A percentile compares a stretch with the other conserved stretches of the same genome.
Conservation (phyloP, 2,329 filamentous ascomycete species). For the Pseudogymnoascus sp. region DNA sequence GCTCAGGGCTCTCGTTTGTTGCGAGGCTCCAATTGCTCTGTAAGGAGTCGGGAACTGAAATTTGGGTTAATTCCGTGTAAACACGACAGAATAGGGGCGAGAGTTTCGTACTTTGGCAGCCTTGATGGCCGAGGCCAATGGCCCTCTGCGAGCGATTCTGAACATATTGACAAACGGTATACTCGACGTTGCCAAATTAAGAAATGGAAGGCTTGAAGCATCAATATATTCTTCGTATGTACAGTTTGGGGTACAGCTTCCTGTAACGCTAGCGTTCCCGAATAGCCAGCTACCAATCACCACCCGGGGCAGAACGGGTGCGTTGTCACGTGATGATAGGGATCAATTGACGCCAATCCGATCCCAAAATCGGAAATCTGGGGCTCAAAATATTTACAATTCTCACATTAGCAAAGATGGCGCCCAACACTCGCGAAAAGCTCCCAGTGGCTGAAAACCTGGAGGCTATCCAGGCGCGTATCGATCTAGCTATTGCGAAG, state of each 20-base stretch:
- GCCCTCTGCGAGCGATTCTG: conserved; percentile 76
- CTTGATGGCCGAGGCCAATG: conserved; percentile 72
- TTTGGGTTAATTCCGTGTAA: conserved; percentile 28
- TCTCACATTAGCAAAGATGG: background rate
- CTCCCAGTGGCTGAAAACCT: conserved; percentile 17
- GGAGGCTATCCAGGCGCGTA: conserved; percentile 27
- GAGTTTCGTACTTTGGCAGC: conserved; percentile 58
- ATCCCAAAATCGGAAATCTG: background rate
- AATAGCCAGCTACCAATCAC: background rate
- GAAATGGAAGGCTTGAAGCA: conserved; percentile 10
- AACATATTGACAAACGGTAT: conserved; percentile 59
- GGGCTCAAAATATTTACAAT: background rate
- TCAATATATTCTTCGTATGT: conserved; percentile 9
- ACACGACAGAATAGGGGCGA: conserved; percentile 17
- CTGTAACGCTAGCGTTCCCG: conserved; percentile 8
- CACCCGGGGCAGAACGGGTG: background rate
- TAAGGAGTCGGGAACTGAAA: conserved; percentile 41
- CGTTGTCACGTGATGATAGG: background rate
- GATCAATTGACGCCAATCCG: background rate
- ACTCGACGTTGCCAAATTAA: conserved; percentile 24
- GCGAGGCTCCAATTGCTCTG: conserved; percentile 57
- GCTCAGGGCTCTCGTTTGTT: conserved; percentile 83
- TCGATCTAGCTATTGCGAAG: conserved; percentile 28
- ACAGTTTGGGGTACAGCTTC: conserved; percentile 8
- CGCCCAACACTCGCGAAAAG: background rate